Evolutionary conservation across 805 yeast genomes (phyloP).

Genomic region (Yamadazyma olivae): DNA sequence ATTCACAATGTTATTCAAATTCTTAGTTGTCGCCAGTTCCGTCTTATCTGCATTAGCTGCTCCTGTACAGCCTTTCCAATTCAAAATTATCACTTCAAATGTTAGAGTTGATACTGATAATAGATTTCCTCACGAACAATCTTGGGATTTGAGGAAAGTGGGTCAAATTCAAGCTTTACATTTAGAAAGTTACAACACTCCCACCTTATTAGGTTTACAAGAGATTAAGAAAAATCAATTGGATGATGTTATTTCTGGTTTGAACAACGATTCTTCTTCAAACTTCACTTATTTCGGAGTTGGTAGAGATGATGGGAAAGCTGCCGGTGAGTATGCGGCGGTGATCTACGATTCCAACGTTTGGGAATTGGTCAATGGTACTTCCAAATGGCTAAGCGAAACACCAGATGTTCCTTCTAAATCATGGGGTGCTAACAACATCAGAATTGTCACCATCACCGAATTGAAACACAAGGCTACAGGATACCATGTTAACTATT

Average conservation of each 20-base stretch:
- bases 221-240: conserved; percentile 44
- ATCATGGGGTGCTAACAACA: conserved; percentile 38
- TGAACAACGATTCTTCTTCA: conserved; percentile 23
- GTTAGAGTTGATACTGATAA: conserved; percentile 38
- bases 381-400: conserved; percentile 50
- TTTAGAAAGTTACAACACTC: conserved; percentile 7
- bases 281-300: conserved; percentile 41
- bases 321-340: conserved; percentile 51
- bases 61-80: conserved; percentile 4
- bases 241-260: conserved; percentile 33
- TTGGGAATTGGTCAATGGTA: conserved; percentile 36
- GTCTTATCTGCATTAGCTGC: neutral
- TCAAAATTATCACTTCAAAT: conserved; percentile 20
- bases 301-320: conserved; percentile 53
- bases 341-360: conserved; percentile 36
- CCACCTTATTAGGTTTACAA: conserved; percentile 40
- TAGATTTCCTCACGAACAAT: conserved; percentile 33
- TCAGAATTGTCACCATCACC: conserved; percentile 38
- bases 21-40: neutral
- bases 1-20: neutral
- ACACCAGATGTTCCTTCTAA: conserved; percentile 52
- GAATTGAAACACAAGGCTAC: conserved; percentile 32
- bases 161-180: conserved; percentile 25
- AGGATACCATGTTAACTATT: conserved; percentile 42
- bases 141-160: conserved; percentile 43